Evolutionary conservation across 2,329 filamentous ascomycete species (phyloP).

Genomic region (Fusarium poae): DNA sequence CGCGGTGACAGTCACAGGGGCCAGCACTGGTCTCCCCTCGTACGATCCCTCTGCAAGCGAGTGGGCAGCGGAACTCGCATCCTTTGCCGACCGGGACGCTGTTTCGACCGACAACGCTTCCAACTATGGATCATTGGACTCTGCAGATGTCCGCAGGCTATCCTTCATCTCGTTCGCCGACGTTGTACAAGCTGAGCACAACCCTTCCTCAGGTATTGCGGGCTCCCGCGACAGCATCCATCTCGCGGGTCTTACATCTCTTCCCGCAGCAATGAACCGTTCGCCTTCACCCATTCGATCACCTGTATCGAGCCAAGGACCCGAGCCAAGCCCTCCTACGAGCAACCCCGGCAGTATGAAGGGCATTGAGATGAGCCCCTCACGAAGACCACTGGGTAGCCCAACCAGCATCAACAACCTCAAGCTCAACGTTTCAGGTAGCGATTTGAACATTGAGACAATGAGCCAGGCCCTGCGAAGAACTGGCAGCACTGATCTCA

Average conservation of each 20-base stretch:
- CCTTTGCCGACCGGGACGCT: conserved; percentile 62
- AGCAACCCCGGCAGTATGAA: conserved; percentile 82
- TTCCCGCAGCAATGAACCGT: conserved; percentile 68
- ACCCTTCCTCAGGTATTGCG: conserved; percentile 63
- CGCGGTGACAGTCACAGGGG: conserved; percentile 72
- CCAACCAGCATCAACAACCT: conserved; percentile 69
- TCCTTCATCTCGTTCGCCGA: conserved; percentile 98
- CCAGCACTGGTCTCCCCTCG: conserved; percentile 51
- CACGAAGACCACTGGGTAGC: conserved; percentile 71
- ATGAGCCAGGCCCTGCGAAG: conserved; percentile 90
- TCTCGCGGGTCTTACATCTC: conserved; percentile 73
- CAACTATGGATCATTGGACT: conserved; percentile 82
- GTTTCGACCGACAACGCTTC: conserved; percentile 72
- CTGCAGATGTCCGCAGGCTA: conserved; percentile 81
- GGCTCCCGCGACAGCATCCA: conserved; percentile 78
- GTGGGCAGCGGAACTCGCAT: conserved; percentile 70
- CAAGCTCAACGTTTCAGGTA: conserved; percentile 55
- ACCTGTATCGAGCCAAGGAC: conserved; percentile 78
- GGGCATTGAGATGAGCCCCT: conserved; percentile 78
- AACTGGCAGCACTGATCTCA: conserved; percentile 86
- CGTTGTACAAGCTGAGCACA: conserved; percentile 88
- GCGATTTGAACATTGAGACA: conserved; percentile 89
- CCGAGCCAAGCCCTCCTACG: conserved; percentile 77
- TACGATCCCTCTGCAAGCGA: conserved; percentile 61
- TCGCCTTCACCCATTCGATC: conserved; percentile 86